phyloP scores from a whole-genome alignment of 2,329 filamentous ascomycete genomes.

The Hypoxylon sp. region DNA sequence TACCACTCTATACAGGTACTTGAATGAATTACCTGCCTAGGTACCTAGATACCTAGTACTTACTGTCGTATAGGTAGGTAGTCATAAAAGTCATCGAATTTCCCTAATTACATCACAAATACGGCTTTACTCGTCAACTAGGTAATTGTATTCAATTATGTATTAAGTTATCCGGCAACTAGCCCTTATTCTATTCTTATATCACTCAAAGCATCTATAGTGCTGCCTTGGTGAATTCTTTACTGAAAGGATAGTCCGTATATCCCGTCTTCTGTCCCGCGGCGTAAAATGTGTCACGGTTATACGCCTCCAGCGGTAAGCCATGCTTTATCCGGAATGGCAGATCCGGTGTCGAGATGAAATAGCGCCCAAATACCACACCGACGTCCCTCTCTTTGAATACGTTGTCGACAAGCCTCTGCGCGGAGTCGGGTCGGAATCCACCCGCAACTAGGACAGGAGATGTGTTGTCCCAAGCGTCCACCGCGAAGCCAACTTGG shows the following conservation, averaged over 20 bases:
- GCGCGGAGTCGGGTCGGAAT: constrained; percentile 40
- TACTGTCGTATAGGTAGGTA: too few relatives aligned
- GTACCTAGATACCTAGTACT: too few relatives aligned
- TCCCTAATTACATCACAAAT: too few relatives aligned
- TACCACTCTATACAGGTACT: too few relatives aligned
- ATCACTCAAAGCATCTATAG: too few relatives aligned
- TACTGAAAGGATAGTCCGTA: constrained; percentile 49
- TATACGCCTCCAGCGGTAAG: constrained; percentile 33
- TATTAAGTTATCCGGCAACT: too few relatives aligned
- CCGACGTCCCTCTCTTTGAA: constrained; percentile 46
- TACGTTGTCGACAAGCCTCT: constrained; percentile 43
- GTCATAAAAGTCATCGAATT: too few relatives aligned
- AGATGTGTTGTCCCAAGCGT: constrained; percentile 45
- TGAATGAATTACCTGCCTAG: too few relatives aligned
- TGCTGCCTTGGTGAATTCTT: constrained; percentile 32
- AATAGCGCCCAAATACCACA: constrained; percentile 42
- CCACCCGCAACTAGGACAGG: constrained; percentile 50
- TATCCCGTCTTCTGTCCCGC: constrained; percentile 43
- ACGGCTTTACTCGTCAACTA: too few relatives aligned
- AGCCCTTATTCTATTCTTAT: too few relatives aligned
- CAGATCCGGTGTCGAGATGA: constrained; percentile 41
- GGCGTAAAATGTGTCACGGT: constrained; percentile 38
- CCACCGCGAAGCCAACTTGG: constrained; percentile 47
- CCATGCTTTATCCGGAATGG: constrained; percentile 36
- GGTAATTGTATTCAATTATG: too few relatives aligned